Evolutionary conservation across 2,329 filamentous ascomycete species (phyloP).

Genomic region (Aureobasidium sp.): DNA sequence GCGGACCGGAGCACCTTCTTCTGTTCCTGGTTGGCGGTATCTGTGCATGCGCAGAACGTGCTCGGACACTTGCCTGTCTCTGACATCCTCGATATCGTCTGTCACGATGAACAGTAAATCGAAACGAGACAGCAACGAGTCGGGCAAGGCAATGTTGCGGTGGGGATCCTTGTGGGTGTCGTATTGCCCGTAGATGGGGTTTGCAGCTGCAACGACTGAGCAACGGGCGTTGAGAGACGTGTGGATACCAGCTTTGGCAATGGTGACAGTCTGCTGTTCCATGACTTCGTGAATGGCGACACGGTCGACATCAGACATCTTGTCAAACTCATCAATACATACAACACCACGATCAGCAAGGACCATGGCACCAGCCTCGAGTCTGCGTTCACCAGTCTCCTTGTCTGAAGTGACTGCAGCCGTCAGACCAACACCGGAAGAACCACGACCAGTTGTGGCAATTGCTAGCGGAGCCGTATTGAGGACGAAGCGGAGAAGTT

Average conservation of each 20-base stretch:
- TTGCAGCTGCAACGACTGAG: slow-evolving; percentile 92
- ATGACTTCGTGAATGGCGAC: slow-evolving; percentile 99
- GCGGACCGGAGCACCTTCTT: slow-evolving; percentile 89
- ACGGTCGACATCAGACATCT: slow-evolving; percentile 97
- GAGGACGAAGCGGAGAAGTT: slow-evolving; percentile 89
- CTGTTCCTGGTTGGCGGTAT: slow-evolving; percentile 84
- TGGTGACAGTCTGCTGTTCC: slow-evolving; percentile 99
- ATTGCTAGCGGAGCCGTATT: slow-evolving; percentile 96
- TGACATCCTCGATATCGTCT: slow-evolving; percentile 91
- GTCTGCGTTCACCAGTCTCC: slow-evolving; percentile 87
- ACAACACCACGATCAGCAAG: slow-evolving; percentile 94
- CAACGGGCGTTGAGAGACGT: slow-evolving; percentile 94
- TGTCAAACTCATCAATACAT: slow-evolving; percentile 99
- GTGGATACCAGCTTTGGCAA: slow-evolving; percentile 97
- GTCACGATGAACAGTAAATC: slow-evolving; percentile 97
- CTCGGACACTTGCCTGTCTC: slow-evolving; percentile 87
- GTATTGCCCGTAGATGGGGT: slow-evolving; percentile 97
- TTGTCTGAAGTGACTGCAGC: slow-evolving; percentile 95
- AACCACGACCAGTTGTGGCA: slow-evolving; percentile 88
- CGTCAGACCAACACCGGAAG: slow-evolving; percentile 94
- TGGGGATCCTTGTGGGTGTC: slow-evolving; percentile 98
- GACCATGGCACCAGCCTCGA: slow-evolving; percentile 98
- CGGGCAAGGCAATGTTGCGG: slow-evolving; percentile 94
- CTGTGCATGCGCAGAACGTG: slow-evolving; percentile 96
- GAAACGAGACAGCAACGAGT: slow-evolving; percentile 95